Conservation (phyloP, 2,329 filamentous ascomycete species). For the Cordyceps cicadae region DNA sequence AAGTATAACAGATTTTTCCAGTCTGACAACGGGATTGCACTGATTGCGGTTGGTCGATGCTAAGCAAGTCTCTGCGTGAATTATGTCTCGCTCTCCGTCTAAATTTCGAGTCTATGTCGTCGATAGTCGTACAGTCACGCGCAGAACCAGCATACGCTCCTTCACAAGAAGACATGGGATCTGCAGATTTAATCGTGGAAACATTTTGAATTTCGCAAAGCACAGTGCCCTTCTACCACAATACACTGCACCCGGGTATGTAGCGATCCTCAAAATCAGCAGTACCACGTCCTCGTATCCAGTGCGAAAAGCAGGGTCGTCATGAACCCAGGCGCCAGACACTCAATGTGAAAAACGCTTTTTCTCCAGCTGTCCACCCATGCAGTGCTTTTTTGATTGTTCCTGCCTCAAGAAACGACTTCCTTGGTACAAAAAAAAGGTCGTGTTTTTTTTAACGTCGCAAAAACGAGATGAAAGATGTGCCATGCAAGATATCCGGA, state of each 20-base stretch:
- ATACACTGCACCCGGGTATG: constrained; percentile 47
- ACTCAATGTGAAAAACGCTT: constrained; percentile 47
- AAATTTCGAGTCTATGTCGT: not conserved
- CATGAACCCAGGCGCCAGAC: constrained; percentile 30
- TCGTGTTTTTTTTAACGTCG: constrained; percentile 22
- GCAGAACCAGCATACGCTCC: not conserved
- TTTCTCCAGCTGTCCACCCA: constrained; percentile 51
- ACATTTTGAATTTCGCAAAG: constrained; percentile 49
- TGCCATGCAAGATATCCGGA: constrained; percentile 75
- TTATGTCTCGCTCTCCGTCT: not conserved
- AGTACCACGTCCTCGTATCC: constrained; percentile 53
- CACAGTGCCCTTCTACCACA: constrained; percentile 40
- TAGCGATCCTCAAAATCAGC: constrained; percentile 54
- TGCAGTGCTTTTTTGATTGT: constrained; percentile 39
- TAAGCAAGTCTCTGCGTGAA: too few relatives aligned
- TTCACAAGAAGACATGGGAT: constrained; percentile 1
- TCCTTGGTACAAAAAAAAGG: constrained; percentile 37
- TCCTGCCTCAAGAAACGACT: constrained; percentile 34
- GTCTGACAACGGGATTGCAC: too few relatives aligned
- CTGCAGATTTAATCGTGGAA: constrained; percentile 10
- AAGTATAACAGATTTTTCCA: too few relatives aligned
- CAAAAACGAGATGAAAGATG: constrained; percentile 40
- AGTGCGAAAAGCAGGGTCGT: constrained; percentile 21
- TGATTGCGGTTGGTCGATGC: too few relatives aligned
- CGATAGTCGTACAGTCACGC: constrained; percentile 8